Evolutionary conservation across 2,329 filamentous ascomycete species (phyloP), one percentile per base, ranked within the genome.

Genomic region (Colletotrichum sp.): DNA sequence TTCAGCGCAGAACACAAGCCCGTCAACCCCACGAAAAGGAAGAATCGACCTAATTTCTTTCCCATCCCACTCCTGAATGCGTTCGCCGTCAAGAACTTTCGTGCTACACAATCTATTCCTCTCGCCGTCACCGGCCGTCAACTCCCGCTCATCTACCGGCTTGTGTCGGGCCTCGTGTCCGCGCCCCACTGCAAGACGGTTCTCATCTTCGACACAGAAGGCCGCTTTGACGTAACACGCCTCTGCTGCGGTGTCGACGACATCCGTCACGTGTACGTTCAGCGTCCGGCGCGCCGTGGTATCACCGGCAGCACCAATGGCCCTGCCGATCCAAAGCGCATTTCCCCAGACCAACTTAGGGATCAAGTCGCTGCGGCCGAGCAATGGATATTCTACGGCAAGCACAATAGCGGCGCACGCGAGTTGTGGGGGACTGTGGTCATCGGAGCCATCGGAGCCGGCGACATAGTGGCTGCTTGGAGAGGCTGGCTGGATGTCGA

Each of bases 391-490:
- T 82, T 92, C 7, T 92, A 92, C 80, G 85, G 86, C 5, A 75
- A 80, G 8, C 85, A 86, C 75, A 80, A 79, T 49, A 91, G 88
- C 77, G 84, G 85, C 7, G 81, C 79, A 30, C 86, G 90, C 6
- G 86, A 87, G 75, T 91, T 88, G 87, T 92, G 91, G 90, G 90
- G 91, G n/a, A 90, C 89, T 3, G 79, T 92, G 30, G 87, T 92
- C 7, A 78, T 92, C 52, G 89, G 89, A 12, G 86, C 86, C 1
- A 78, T 81, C 60, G 78, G 79, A 55, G 78, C 80, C 36, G 80
- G 81, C 8, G 81, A 82, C 59, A 82, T 87, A 49, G 83, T 81
- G 30, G 83, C 85, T 1, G 86, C 85, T 2, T 86, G 85, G 83
- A 86, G 83, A 75, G 90, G 90, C 12, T 92, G 90, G 90, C 79